Evolutionary conservation across 768 basidiomycete species (phyloP).

Genomic region (Auricularia auricula-judae): DNA sequence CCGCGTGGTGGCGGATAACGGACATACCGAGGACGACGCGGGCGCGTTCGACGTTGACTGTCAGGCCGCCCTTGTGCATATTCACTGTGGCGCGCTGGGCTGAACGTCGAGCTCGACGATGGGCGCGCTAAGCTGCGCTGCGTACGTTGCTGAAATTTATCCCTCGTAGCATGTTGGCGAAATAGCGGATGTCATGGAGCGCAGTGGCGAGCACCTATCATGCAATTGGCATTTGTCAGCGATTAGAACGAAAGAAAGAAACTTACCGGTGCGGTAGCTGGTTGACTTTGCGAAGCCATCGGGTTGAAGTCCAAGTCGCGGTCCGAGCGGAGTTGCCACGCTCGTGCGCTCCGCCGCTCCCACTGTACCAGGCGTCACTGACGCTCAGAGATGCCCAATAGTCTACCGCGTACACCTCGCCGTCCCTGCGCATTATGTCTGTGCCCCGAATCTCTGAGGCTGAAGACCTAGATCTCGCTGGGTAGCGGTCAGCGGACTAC

Average conservation of each 20-base stretch:
- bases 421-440: too few species aligned
- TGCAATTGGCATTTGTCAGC: neutral
- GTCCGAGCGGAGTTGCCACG: too few species aligned
- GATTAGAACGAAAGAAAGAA: neutral
- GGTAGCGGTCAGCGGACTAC: too few species aligned
- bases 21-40: slow-evolving; percentile 63
- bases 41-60: slow-evolving; percentile 77
- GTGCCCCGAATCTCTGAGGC: too few species aligned
- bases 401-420: too few species aligned
- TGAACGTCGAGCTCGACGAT: neutral
- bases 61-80: slow-evolving; percentile 58
- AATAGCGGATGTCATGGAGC: slow-evolving; percentile 72
- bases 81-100: slow-evolving; percentile 53
- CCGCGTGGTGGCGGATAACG: neutral
- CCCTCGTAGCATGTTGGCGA: slow-evolving; percentile 67
- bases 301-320: too few species aligned
- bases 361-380: too few species aligned
- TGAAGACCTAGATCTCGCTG: too few species aligned
- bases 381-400: too few species aligned
- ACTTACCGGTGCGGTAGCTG: neutral
- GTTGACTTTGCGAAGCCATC: too few species aligned
- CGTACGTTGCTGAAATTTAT: slow-evolving; percentile 69
- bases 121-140: neutral
- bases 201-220: slow-evolving; percentile 56
- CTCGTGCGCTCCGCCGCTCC: too few species aligned